Evolutionary conservation across 345 rosid genomes (phyloP), one percentile per base, ranked within the genome.

Genomic region (Citrus inodora): DNA sequence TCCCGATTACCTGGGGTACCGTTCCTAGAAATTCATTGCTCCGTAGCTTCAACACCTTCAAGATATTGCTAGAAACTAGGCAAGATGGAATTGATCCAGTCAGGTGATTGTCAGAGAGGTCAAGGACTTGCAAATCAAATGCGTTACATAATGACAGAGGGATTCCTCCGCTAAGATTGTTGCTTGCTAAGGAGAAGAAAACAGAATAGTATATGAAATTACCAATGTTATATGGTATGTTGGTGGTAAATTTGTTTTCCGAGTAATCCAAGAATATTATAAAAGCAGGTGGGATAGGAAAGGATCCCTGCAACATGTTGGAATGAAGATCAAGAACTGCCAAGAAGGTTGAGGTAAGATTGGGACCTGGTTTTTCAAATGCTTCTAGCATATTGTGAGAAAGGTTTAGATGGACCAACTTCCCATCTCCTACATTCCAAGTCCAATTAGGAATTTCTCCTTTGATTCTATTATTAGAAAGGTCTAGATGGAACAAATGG

Each of bases 371-470:
- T 56, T 16, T 24, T 16, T 66, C 46, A 22, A 60, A 72, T 3
- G 76, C 81, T 19, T 70, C 40, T 22, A 82, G 65, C 38, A 53
- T 61, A 53, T 82, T 82, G 9, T 4, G 13, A n/a, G 71, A 33
- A 25, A 82, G 74, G 17, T 37, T 22, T 24, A 81, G 22, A 58
- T 33, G 1, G 16, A 6, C 30, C 19, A 78, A 69, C 5, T 33
- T 73, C 28, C 55, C 78, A 35, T 30, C 56, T 4, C 75, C 61
- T 10, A 35, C 10, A 8, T 14, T 25, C 76, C 81, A 62, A 4
- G 68, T 1, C 87, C 87, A 79, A 7, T 10, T n/a, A 5, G 85
- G 85, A 62, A 77, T 73, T 9, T 17, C 51, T 32, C 80, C 82
- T 4, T 66, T 77, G 30, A 85, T 71, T 25, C 59, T 59, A 75